Percentiles rank a stretch among this genome's conserved stretches.
Evolutionary conservation across 805 yeast genomes (phyloP).

Genomic region (Starmera pachycereana): DNA sequence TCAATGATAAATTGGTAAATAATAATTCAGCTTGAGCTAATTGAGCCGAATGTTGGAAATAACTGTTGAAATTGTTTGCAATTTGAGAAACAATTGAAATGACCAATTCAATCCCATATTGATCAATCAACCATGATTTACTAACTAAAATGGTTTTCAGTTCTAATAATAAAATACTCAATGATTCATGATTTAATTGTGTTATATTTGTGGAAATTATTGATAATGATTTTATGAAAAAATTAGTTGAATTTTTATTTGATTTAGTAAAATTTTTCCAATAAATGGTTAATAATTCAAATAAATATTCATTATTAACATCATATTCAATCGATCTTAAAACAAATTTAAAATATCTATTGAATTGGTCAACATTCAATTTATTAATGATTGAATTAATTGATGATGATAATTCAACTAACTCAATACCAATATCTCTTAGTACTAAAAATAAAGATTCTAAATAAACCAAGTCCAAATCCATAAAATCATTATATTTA

Average conservation of each 20-base stretch:
- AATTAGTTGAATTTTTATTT: not conserved
- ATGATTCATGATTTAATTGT: not conserved
- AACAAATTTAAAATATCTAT: conserved; percentile 9
- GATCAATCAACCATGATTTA: conserved; percentile 49
- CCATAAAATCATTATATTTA: too few species aligned
- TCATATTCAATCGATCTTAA: conserved; percentile 12
- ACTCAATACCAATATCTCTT: conserved; percentile 15
- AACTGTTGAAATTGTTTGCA: conserved; percentile 3
- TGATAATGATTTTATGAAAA: conserved; percentile 12
- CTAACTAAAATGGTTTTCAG: conserved; percentile 36
- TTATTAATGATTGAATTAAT: conserved; percentile 8
- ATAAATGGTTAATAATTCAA: conserved; percentile 15
- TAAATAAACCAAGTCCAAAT: conserved; percentile 7
- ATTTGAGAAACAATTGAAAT: conserved; percentile 29
- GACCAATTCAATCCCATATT: conserved; percentile 51
- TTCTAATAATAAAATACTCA: conserved; percentile 3
- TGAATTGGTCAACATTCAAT: conserved; percentile 2
- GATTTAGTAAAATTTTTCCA: conserved; percentile 5
- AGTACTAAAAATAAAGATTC: conserved; percentile 26
- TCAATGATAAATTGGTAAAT: conserved; percentile 32
- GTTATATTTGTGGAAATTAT: conserved; percentile 1
- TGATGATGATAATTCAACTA: conserved; percentile 15
- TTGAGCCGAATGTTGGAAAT: not conserved
- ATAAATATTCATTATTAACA: conserved; percentile 4
- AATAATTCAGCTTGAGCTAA: conserved; percentile 18